Base-by-base conservation (phyloP, 1,284 basidiomycete species). In the Cronartium ribicola region DNA sequence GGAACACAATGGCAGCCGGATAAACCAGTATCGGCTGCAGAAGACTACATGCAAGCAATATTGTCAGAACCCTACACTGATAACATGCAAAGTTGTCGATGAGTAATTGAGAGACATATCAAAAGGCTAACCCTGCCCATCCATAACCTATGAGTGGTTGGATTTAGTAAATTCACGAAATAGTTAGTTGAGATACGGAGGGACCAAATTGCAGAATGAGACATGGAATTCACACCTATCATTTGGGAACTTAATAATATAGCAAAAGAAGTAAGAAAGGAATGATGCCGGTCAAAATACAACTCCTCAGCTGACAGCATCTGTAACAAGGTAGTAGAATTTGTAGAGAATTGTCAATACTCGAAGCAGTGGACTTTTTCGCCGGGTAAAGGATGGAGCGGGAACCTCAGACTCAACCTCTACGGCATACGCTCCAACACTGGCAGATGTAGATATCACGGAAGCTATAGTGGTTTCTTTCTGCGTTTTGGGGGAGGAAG, bases 381-480 rank as follows among this genome's bases (percentile, higher is more conserved):
- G 48, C 0, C 37, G 6, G 60, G 10, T 3, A 40, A 43, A 65
- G 44, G 41, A n/a, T 22, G 40, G 4, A 65, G 4, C 7, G 13
- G 22, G 5, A 37, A 55, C 69, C 5, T 43, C 29, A 29, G 29
- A 29, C 29, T 29, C 29, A 29, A 72, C 70, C 48, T 72, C 70
- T 22, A 72, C 63, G 0, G 63, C 70, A 29, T 46, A 72, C 2
- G 70, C 70, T 0, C 70, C 70, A 2, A 66, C 70, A 66, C 70
- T 72, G 3, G 70, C 70, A 3, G 70, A 72, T 5, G 62, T 65
- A 3, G 70, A 62, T 29, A 66, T 66, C 0, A 72, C 22, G 11
- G 70, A 65, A 13, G 48, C 20, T 20, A 72, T 65, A 13, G 63
- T 61, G 3, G 70, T 72, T 60, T 72, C 70, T 60, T 72, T 72